Evolutionary conservation across 2,329 filamentous ascomycete species (phyloP), one percentile per base, ranked within the genome.

Genomic region (Aureobasidium musti): DNA sequence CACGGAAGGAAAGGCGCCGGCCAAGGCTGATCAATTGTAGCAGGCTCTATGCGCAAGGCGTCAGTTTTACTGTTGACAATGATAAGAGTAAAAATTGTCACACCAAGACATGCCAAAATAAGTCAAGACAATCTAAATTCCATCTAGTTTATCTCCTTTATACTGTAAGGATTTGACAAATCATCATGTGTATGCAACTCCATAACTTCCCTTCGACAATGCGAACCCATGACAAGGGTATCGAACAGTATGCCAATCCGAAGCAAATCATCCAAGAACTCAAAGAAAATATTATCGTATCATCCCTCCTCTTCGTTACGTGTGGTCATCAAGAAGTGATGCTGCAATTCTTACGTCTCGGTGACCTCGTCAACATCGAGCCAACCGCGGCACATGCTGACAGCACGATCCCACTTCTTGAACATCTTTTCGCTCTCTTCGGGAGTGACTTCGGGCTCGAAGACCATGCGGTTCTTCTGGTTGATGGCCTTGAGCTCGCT

Each of bases 401-500:
- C 71, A 28, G 71, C 71, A 19, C 70, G 67, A 23, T 66, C 63
- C 71, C 71, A 73, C 67, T 71, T 69, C 57, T 67, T 69, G 66
- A 71, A 73, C 69, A 73, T 71, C 69, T 72, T 72, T 37, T 66
- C 56, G 49, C 67, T 68, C 39, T 71, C 64, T 41, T 73, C 69
- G 26, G 67, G 65, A 8, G 63, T 61, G 47, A 72, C 68, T 26
- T 71, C 63, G 19, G 71, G 71, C 23, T 68, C 56, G 69, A 73
- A 73, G n/a, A 68, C 67, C 47, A 61, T 67, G 23, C 70, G 70
- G 45, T 69, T 70, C 37, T 70, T 70, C 59, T 71, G 69, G 65
- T 73, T 72, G 68, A 72, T 71, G 41, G 68, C 70, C 59, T 86
- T 86, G 41, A 95, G 80, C 71, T 93, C 89, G 37, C 87, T 84